These are phyloP conservation scores for Aspergillus kassunensis DNA, from an alignment of 495 filamentous ascomycete species.

Conservation along the genomic window DNA sequence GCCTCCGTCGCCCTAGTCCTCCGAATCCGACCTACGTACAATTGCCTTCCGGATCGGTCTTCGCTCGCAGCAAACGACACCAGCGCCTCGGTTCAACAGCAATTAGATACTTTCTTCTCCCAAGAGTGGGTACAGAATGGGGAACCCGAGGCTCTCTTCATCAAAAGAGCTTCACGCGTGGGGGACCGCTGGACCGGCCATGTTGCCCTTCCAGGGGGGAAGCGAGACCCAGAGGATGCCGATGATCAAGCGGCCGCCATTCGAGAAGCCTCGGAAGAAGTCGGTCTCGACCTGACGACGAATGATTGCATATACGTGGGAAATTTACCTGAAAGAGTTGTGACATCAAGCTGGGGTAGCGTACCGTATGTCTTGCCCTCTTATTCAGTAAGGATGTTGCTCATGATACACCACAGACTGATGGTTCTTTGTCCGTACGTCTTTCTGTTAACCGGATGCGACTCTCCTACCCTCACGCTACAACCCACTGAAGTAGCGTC, in stretches of 20 bases:
- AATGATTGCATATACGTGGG: conserved; percentile 56
- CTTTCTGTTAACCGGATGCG: conserved; percentile 57
- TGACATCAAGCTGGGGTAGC: conserved; percentile 70
- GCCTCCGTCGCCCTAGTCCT: conserved; percentile 72
- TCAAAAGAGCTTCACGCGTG: conserved; percentile 66
- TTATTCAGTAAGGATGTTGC: background rate
- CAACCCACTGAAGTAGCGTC: conserved; percentile 73
- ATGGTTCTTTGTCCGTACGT: conserved; percentile 79
- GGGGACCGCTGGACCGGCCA: conserved; percentile 77
- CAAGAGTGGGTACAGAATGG: conserved; percentile 69
- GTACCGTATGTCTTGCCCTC: conserved; percentile 50
- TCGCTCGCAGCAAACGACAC: conserved; percentile 21
- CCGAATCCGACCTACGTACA: conserved; percentile 59
- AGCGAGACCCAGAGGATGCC: conserved; percentile 63
- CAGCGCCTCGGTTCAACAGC: conserved; percentile 33
- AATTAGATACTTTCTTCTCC: conserved; percentile 59
- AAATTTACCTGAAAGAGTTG: conserved; percentile 67
- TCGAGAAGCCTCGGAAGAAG: conserved; percentile 68
- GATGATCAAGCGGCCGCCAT: conserved; percentile 63
- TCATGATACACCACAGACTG: conserved; percentile 37
- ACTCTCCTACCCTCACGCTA: conserved; percentile 55
- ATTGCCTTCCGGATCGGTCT: conserved; percentile 48
- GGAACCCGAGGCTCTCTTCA: conserved; percentile 73
- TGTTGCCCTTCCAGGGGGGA: conserved; percentile 72
- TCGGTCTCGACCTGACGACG: conserved; percentile 60